These are phyloP conservation scores for Plasmodium vivax DNA, from an alignment of 169 alveolate genomes.

Conservation along the genomic window DNA sequence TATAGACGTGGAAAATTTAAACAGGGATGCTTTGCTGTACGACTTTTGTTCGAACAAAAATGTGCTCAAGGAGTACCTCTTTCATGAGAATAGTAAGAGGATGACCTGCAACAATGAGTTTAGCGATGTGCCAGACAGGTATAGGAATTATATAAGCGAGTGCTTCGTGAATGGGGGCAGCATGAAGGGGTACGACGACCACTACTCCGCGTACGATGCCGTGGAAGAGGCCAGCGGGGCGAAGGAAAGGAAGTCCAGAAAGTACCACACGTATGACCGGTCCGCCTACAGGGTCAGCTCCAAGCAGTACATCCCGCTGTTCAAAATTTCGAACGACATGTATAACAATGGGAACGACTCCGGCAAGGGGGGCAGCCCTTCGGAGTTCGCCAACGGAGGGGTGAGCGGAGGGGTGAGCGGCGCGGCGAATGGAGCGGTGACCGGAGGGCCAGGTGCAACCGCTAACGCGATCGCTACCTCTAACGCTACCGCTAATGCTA, in stretches of 20 bases:
- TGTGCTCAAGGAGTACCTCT: conserved; percentile 20
- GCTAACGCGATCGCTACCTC: no score
- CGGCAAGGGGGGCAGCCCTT: background rate
- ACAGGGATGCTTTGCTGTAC: conserved; percentile 24
- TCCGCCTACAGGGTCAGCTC: background rate
- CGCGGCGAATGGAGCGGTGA: background rate
- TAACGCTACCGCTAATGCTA: background rate
- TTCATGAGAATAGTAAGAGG: background rate
- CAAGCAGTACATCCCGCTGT: conserved; percentile 28
- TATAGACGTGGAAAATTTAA: conserved; percentile 6
- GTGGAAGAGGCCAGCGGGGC: conserved; percentile 6
- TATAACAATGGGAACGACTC: background rate
- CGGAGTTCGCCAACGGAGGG: background rate
- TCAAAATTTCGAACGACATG: conserved; percentile 1
- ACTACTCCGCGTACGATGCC: background rate
- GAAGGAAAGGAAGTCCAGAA: conserved; percentile 23
- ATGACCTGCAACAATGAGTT: background rate
- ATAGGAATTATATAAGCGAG: conserved; percentile 22
- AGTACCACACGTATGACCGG: conserved; percentile 14
- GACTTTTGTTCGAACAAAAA: conserved; percentile 50
- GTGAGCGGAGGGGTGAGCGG: background rate
- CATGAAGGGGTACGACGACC: conserved; percentile 14
- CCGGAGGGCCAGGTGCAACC: background rate
- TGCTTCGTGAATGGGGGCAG: background rate
- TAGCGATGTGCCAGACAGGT: background rate